Evolutionary conservation across 2,329 filamentous ascomycete genomes (phyloP).

Genomic region (Trematosphaeria pertusa): DNA sequence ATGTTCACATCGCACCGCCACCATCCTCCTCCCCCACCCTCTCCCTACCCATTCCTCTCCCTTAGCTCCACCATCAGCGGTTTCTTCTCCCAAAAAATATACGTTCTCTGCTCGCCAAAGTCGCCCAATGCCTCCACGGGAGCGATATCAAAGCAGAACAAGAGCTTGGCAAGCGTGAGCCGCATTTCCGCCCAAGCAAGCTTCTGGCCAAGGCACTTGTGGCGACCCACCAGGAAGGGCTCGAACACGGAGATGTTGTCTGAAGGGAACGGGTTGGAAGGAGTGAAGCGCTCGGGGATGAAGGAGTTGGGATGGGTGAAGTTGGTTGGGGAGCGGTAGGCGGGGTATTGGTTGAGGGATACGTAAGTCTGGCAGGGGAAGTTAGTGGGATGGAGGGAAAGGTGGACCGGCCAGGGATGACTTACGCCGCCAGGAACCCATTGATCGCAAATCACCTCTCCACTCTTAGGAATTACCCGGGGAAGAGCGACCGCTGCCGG

Average conservation of each 20-base stretch:
- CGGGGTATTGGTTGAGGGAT: constrained; percentile 31
- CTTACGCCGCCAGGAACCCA: constrained; percentile 30
- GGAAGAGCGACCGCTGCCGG: constrained; percentile 27
- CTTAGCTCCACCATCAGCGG: constrained; percentile 7
- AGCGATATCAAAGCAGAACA: constrained; percentile 49
- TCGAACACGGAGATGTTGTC: constrained; percentile 32
- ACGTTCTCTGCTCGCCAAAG: constrained; percentile 32
- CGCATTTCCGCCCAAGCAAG: constrained; percentile 43
- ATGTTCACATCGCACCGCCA: no score
- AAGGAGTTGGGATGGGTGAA: constrained; percentile 38
- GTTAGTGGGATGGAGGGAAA: not conserved
- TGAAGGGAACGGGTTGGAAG: constrained; percentile 23
- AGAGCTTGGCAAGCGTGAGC: constrained; percentile 48
- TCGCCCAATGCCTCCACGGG: constrained; percentile 20
- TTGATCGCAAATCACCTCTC: constrained; percentile 27
- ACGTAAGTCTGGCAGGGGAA: constrained; percentile 22
- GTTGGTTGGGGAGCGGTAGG: constrained; percentile 30
- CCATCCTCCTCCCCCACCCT: no score
- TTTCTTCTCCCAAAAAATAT: constrained; percentile 32
- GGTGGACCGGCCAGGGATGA: constrained; percentile 11
- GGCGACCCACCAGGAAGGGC: constrained; percentile 36
- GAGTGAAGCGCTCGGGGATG: constrained; percentile 43
- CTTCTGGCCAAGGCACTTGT: constrained; percentile 36
- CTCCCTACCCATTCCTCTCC: no score
- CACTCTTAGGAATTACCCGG: constrained; percentile 27